Evolutionary conservation across 2,329 filamentous ascomycete genomes (phyloP).

Genomic region (Monosporascus sp.): DNA sequence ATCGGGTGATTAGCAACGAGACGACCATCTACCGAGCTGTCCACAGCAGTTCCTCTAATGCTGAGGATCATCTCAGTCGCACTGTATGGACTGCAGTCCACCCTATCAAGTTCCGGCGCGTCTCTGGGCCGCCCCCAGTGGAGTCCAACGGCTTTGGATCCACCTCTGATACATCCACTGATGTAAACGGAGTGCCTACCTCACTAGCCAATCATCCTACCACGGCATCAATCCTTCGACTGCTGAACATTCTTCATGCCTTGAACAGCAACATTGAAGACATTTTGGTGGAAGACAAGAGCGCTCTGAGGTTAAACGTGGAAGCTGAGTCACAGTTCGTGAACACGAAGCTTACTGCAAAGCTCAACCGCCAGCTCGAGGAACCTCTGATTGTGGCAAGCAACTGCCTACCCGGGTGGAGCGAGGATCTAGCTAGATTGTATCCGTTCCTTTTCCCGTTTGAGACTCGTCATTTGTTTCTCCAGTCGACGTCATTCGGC

Average conservation of each 20-base stretch:
- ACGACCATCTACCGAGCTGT: slow-evolving; percentile 95
- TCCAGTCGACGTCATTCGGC: slow-evolving; percentile 96
- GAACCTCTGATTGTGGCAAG: slow-evolving; percentile 96
- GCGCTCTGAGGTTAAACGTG: slow-evolving; percentile 62
- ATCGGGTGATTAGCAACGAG: slow-evolving; percentile 77
- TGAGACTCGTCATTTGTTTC: slow-evolving; percentile 91
- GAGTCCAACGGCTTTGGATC: slow-evolving; percentile 61
- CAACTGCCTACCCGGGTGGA: slow-evolving; percentile 93
- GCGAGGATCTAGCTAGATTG: slow-evolving; percentile 84
- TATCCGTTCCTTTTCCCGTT: slow-evolving; percentile 98
- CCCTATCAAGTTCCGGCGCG: slow-evolving; percentile 84
- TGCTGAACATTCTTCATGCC: slow-evolving; percentile 86
- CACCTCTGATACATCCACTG: slow-evolving; percentile 40
- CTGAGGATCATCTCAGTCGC: slow-evolving; percentile 61
- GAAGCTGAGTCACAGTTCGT: slow-evolving; percentile 93
- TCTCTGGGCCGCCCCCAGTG: slow-evolving; percentile 72
- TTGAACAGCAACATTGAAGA: slow-evolving; percentile 92
- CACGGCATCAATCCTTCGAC: slow-evolving; percentile 78
- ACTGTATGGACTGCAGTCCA: slow-evolving; percentile 90
- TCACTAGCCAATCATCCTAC: slow-evolving; percentile 79
- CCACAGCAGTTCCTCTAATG: slow-evolving; percentile 51
- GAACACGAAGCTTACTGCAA: slow-evolving; percentile 96
- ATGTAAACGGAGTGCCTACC: slow-evolving; percentile 59
- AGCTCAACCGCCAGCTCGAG: slow-evolving; percentile 92
- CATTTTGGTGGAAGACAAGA: slow-evolving; percentile 73